A percentile compares a stretch with the other conserved stretches of the same genome.
Evolutionary conservation across 345 rosid species (phyloP).

Genomic region (Diplotaxis tenuifolia): DNA sequence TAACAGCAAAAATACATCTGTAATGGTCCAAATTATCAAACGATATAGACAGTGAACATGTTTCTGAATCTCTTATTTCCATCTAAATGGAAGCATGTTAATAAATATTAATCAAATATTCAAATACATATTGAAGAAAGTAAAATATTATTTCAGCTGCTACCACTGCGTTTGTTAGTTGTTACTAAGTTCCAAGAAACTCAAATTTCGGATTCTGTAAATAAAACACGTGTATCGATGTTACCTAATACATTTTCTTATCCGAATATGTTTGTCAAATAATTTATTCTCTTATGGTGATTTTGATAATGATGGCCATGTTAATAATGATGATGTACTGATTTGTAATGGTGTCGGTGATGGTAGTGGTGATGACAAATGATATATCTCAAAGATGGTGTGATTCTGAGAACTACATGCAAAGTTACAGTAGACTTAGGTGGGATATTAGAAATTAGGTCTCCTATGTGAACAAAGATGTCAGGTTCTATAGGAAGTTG

Average conservation of each 20-base stretch:
- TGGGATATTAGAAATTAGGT: background rate
- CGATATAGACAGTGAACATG: conserved; percentile 16
- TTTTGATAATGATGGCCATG: background rate
- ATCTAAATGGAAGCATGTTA: background rate
- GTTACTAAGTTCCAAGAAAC: background rate
- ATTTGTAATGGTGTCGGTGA: background rate
- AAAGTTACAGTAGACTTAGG: background rate
- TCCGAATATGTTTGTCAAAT: background rate
- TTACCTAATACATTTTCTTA: background rate
- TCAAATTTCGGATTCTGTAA: background rate
- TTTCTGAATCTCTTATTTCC: background rate
- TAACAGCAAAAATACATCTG: conserved; percentile 32
- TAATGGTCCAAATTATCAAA: conserved; percentile 23
- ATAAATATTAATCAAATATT: background rate
- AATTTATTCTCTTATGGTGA: background rate
- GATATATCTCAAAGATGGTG: background rate
- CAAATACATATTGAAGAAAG: background rate
- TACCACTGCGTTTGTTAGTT: background rate
- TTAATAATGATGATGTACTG: background rate
- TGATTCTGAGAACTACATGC: background rate
- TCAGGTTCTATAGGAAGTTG: background rate
- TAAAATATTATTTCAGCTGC: background rate
- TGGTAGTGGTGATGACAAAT: background rate
- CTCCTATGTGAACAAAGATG: background rate
- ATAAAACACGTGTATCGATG: background rate